These are phyloP conservation scores for Leccinum subfulvum DNA, from an alignment of 1,284 basidiomycete species.

Conservation along the genomic window DNA sequence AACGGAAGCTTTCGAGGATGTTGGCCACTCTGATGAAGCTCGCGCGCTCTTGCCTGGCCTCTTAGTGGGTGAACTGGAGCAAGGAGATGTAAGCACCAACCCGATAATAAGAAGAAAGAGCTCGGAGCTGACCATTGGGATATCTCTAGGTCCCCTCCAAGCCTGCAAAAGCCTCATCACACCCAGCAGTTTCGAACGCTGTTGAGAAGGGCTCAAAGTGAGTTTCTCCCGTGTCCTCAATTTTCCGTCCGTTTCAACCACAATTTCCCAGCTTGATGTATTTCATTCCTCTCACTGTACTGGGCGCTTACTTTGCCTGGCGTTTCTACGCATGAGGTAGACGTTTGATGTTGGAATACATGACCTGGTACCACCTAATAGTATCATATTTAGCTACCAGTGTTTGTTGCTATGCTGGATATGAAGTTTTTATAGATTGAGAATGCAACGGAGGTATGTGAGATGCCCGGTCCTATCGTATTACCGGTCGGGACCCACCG, in stretches of 20 bases:
- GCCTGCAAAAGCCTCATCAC: conserved; percentile 43
- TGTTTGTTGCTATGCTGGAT: conserved; percentile 24
- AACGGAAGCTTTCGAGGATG: conserved; percentile 98
- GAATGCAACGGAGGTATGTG: not conserved
- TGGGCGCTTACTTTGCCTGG: conserved; percentile 83
- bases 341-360: not conserved
- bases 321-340: conserved; percentile 58
- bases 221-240: conserved; percentile 26
- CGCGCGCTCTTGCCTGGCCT: conserved; percentile 81
- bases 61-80: conserved; percentile 78
- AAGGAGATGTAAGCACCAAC: conserved; percentile 54
- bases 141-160: conserved; percentile 33
- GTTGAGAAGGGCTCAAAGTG: conserved; percentile 73
- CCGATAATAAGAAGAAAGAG: not conserved
- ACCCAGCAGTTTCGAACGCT: conserved; percentile 39
- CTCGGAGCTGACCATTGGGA: not conserved
- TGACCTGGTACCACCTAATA: conserved; percentile 1
- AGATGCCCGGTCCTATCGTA: not conserved
- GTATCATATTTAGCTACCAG: conserved; percentile 13
- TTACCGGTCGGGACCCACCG: not conserved
- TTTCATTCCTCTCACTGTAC: conserved; percentile 70
- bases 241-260: not conserved
- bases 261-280: conserved; percentile 60
- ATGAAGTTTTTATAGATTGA: conserved; percentile 12
- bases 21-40: conserved; percentile 98